Base-by-base conservation (phyloP, 1,284 basidiomycete species). In the Kalmanozyma brasiliensis region DNA sequence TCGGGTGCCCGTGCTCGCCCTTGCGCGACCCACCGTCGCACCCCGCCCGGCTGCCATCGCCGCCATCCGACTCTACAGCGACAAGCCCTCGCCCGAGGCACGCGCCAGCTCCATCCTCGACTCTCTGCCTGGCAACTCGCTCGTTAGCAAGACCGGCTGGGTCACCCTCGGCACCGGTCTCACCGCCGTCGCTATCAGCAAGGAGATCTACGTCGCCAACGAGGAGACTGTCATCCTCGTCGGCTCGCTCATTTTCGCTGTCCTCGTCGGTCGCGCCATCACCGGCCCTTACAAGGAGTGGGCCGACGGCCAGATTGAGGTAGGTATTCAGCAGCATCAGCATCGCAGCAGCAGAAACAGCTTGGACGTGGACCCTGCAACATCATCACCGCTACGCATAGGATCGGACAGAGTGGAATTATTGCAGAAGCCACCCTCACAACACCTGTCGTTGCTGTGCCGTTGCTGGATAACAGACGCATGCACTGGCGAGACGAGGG, bases 201-300 rank as follows among this genome's bases (percentile, higher is more conserved):
- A 94, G 83, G 95, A 98, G 85, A 89, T 98, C 57, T 98, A 97
- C 83, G 95, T 98, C 62, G 88, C 95, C 81, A 97, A 97, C 84
- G 94, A 97, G 85, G 80, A 83, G 72, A 78, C 80, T 10, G 82
- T 83, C 38, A 83, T 84, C 62, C 70, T 90, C 51, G 94, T 91
- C 47, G 93, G 91, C 78, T 86, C 92, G 75, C 90, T 96, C 80
- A 89, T 98, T 82, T 89, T 95, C 75, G 79, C 83, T 42, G 87
- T 89, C 26, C 91, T 90, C 84, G 87, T 98, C 78, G 93, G 88
- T 79, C 90, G 90, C 86, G 84, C 87, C 51, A 85, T 90, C 72
- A 88, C 89, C 66, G 90, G 90, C 73, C 94, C 95, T 22, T 98
- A 97, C 88, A 87, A 87, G 76, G 88, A 92, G 80, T 98, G 95